Base-by-base conservation (phyloP, 805 yeast genomes). In the Phaffomyces thermotolerans region DNA sequence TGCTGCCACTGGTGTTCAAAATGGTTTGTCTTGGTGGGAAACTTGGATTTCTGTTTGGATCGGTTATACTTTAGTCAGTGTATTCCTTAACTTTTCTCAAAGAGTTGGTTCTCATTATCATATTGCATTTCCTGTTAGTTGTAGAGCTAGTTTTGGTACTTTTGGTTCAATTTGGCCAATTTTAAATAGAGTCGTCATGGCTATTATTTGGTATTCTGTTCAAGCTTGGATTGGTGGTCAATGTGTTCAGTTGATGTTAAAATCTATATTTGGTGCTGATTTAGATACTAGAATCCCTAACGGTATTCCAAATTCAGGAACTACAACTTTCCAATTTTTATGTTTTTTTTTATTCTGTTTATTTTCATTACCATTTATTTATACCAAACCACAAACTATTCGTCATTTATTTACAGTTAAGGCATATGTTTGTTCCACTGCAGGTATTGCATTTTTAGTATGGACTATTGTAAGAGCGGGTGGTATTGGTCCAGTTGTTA, bases 161-260 rank as follows among this genome's bases (percentile, higher is more conserved):
- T 85, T 79, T 69, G 95, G 95, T 41, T 81, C 89, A 0, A 67
- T 83, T 46, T 89, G 95, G 96, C 95, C 95, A 5, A 80, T 89
- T 37, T 56, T 88, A 41, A 88, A 89, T 65, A 76, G 97, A 65
- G 91, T 86, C 33, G 90, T 84, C 10, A 83, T 89, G 87, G 84
- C 88, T 29, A 73, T 79, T 51, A 79, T 89, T 40, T 89, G 96
- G 96, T 87, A 82, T 57, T 79, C 93, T 25, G 93, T 86, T 25
- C 96, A 88, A 59, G 73, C 84, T 20, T 83, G 88, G 72, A 74
- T 90, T 45, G 93, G 95, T 43, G 95, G 91, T 29, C 77, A 87
- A 49, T 84, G 95, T 66, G 79, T 89, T 14, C 76, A 81, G 47
- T 65, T 85, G 42, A 84, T 88, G 91, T 67, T 89, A 45, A 69